A percentile compares a stretch with the other conserved stretches of the same genome.
These are phyloP conservation scores for Trypanosoma grayi DNA, from an alignment of 208 protist genomes.

Conservation along the genomic window DNA sequence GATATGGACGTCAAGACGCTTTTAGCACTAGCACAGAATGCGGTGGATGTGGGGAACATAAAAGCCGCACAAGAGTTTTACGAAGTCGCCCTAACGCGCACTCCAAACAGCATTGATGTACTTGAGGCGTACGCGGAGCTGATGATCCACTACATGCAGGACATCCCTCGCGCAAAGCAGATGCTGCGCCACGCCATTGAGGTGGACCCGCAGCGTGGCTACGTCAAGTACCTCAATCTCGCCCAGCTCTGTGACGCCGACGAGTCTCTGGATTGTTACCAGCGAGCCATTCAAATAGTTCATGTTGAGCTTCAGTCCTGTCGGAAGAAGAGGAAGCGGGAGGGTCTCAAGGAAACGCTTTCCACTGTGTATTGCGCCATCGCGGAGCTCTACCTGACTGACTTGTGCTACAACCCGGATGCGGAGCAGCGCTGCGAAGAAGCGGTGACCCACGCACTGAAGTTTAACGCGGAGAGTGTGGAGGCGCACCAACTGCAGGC, in stretches of 20 bases:
- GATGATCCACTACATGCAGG: slow-evolving; percentile 81
- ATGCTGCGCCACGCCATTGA: slow-evolving; percentile 87
- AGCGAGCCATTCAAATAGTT: slow-evolving; percentile 70
- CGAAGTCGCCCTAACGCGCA: slow-evolving; percentile 64
- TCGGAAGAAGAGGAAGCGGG: slow-evolving; percentile 47
- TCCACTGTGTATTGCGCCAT: slow-evolving; percentile 84
- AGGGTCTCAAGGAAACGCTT: slow-evolving; percentile 70
- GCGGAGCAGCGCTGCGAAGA: slow-evolving; percentile 84
- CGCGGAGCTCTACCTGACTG: slow-evolving; percentile 89
- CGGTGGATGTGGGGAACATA: slow-evolving; percentile 79
- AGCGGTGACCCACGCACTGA: slow-evolving; percentile 48
- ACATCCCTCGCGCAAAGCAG: slow-evolving; percentile 69
- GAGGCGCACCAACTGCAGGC: slow-evolving; percentile 86
- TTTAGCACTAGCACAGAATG: slow-evolving; percentile 78
- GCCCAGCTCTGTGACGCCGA: slow-evolving; percentile 79
- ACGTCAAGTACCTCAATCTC: slow-evolving; percentile 91
- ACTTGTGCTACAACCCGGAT: slow-evolving; percentile 81
- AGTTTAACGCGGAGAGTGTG: slow-evolving; percentile 45
- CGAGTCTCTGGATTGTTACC: slow-evolving; percentile 82
- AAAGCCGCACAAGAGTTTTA: slow-evolving; percentile 86
- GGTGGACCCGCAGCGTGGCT: slow-evolving; percentile 70
- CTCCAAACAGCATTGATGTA: slow-evolving; percentile 85
- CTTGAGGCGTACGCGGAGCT: slow-evolving; percentile 92
- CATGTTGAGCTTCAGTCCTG: slow-evolving; percentile 49
- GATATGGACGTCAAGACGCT: slow-evolving; percentile 74